Base-by-base conservation (phyloP, 2,329 filamentous ascomycete species). In the Rutstroemia sydowiana region DNA sequence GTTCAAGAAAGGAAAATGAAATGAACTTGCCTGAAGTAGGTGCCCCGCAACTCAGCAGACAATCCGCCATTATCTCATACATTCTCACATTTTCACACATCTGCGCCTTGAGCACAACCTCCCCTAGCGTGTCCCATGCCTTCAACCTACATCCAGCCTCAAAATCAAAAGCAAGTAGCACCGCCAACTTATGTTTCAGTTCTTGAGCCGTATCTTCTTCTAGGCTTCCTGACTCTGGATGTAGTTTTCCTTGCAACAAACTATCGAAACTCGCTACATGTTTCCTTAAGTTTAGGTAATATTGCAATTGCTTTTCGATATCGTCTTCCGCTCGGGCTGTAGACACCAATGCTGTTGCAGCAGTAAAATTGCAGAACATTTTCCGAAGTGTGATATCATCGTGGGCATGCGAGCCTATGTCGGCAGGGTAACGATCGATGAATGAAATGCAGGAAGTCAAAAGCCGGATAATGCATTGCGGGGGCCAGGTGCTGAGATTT, bases 141-240 rank as follows among this genome's bases (percentile, higher is more conserved):
- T 81, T 77, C 4, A 93, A 71, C 30, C 73, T 75, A 36, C 87
- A 70, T 0, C 84, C 81, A 2, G 82, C 85, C 70, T 95, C 90
- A 55, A 95, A 87, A 58, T 93, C 86, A 57, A 91, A 87, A 0
- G 85, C 80, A 7, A 88, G 71, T 16, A 95, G 69, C 2, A 81
- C 77, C 5, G 82, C 75, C 32, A 86, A 71, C 61, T 89, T 91
- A 2, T 70, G 67, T 6, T 72, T 61, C 14, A 88, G 70, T 61
- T 87, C 83, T 1, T 69, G 57, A 14, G 70, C 68, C 1, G 72
- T 68, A 1, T 69, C 67, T 11, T 73, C 70, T 18, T 75, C 70
- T 0, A 77, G 61, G 3, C 63, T 65, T 11, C 39, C 39, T 18
- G 39, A 13, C 13, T 18, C 39, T 20, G 39, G 20, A 1, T 67